Conservation (phyloP, 805 yeast genomes). For the Candida pseudofarinosa region DNA sequence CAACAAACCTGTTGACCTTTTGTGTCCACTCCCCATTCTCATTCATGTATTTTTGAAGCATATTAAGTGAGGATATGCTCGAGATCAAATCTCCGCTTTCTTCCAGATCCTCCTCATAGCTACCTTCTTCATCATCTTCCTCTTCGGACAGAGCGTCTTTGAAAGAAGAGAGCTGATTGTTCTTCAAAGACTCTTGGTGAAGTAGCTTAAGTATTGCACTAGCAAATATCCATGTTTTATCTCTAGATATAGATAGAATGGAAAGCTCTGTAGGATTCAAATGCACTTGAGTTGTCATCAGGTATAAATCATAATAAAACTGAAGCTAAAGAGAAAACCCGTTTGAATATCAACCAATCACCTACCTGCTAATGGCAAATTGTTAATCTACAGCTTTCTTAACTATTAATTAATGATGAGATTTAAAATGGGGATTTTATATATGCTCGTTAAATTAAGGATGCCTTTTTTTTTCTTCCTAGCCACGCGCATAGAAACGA, state of each 20-base stretch:
- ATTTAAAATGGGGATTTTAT: neutral
- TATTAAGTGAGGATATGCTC: neutral
- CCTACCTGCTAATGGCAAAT: neutral
- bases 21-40: neutral
- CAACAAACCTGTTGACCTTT: slow-evolving; percentile 1
- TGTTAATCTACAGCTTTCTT: neutral
- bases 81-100: neutral
- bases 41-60: neutral
- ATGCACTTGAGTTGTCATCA: slow-evolving; percentile 46
- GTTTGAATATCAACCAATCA: neutral
- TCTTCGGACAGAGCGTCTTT: slow-evolving; percentile 2
- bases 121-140: slow-evolving; percentile 14
- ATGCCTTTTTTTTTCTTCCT: no score
- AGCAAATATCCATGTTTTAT: slow-evolving; percentile 49
- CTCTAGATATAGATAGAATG: slow-evolving; percentile 51
- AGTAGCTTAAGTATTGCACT: slow-evolving; percentile 48
- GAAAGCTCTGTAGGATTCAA: slow-evolving; percentile 44
- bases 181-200: slow-evolving; percentile 28
- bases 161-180: slow-evolving; percentile 2
- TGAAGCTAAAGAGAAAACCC: neutral
- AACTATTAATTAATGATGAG: neutral
- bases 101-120: slow-evolving; percentile 7
- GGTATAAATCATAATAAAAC: neutral
- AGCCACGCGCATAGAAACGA: neutral
- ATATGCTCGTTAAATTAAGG: neutral